A percentile compares a stretch with the other conserved stretches of the same genome.
Evolutionary conservation across 1,284 basidiomycete species (phyloP).

Genomic region (Boletus semigastroideus): DNA sequence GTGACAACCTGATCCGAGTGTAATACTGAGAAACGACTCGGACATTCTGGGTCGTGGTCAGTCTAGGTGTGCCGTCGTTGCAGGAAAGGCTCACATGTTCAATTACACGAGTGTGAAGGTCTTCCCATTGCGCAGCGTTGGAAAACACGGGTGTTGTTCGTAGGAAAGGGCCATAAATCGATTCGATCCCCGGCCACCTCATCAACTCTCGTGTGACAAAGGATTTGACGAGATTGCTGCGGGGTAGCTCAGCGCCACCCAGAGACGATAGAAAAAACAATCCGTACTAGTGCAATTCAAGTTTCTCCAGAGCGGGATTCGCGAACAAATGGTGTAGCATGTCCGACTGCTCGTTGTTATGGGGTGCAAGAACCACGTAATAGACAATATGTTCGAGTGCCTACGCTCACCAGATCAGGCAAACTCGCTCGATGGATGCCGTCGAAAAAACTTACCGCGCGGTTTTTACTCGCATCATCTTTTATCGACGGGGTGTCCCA

Average conservation of each 20-base stretch:
- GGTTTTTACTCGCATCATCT: conserved; percentile 74
- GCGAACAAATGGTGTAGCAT: conserved; percentile 88
- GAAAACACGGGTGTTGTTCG: conserved; percentile 82
- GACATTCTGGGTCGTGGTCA: conserved; percentile 70
- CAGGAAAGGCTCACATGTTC: conserved; percentile 77
- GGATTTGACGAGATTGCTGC: conserved; percentile 91
- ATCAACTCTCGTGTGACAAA: conserved; percentile 96
- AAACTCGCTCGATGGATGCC: background rate
- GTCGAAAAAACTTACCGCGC: conserved; percentile 53
- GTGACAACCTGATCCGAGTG: conserved; percentile 84
- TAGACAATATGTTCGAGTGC: conserved; percentile 92
- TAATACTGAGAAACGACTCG: conserved; percentile 95
- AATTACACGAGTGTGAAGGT: conserved; percentile 93
- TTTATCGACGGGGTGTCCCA: conserved; percentile 95
- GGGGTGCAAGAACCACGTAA: conserved; percentile 90
- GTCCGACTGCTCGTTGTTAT: conserved; percentile 97
- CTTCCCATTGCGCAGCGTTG: conserved; percentile 85
- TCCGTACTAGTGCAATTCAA: conserved; percentile 86
- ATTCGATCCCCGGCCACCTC: conserved; percentile 97
- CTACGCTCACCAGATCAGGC: conserved; percentile 40
- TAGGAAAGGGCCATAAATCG: conserved; percentile 84
- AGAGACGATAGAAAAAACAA: background rate
- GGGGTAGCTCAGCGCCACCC: conserved; percentile 6
- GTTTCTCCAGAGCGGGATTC: conserved; percentile 75
- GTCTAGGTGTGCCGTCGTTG: background rate